A percentile compares a stretch with the other conserved stretches of the same genome.
phyloP scores from a whole-genome alignment of 495 filamentous ascomycete species.

The Daldinia childiae region DNA sequence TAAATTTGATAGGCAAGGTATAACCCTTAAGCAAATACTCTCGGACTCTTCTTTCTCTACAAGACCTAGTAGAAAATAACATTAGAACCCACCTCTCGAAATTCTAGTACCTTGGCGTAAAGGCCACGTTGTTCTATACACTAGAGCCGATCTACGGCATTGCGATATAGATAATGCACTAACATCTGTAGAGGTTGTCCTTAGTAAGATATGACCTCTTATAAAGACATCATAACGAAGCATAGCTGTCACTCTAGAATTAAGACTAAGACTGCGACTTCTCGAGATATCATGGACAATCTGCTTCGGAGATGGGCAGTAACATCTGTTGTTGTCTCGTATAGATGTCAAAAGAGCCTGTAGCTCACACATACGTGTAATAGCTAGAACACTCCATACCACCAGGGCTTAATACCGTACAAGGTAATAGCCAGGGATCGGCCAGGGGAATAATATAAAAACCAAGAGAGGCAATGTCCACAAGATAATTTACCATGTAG shows the following conservation, averaged over 20 bases:
- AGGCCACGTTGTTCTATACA: slow-evolving; percentile 15
- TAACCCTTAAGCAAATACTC: background rate
- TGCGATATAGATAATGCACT: background rate
- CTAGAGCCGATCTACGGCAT: background rate
- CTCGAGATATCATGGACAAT: background rate
- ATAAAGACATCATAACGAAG: background rate
- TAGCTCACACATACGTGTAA: background rate
- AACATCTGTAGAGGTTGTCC: background rate
- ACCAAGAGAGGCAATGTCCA: background rate
- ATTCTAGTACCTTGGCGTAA: slow-evolving; percentile 22
- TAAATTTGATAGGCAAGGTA: slow-evolving; percentile 1
- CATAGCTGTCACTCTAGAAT: background rate
- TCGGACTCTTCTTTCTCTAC: slow-evolving; percentile 2
- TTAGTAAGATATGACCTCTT: background rate
- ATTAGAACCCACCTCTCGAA: slow-evolving; percentile 19
- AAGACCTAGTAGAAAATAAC: background rate
- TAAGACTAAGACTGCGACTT: background rate
- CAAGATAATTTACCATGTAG: background rate
- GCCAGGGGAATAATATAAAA: background rate
- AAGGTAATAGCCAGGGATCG: slow-evolving; percentile 2
- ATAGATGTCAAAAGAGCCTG: background rate
- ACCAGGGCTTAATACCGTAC: background rate
- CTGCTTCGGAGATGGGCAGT: background rate
- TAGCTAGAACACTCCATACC: background rate
- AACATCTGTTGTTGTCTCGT: background rate